Percentiles rank a stretch among this genome's conserved stretches.
Conservation (phyloP, 2,329 filamentous ascomycete genomes). For the Verticillium nonalfalfae region DNA sequence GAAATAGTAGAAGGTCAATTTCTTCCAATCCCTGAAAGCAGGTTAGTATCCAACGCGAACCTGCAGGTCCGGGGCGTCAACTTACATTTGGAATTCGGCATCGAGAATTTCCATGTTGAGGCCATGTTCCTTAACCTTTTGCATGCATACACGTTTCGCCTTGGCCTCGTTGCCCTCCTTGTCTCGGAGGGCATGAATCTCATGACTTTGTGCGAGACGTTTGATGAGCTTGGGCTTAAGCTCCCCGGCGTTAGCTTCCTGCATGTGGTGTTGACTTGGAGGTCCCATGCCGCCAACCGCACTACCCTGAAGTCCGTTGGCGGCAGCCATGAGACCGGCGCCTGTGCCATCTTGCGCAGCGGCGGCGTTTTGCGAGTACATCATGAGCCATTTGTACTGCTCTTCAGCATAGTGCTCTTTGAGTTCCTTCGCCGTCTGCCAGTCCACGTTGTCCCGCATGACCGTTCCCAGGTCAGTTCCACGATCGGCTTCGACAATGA, state of each 20-base stretch:
- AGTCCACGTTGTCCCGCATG: constrained; percentile 78
- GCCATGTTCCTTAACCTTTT: constrained; percentile 91
- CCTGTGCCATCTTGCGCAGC: constrained; percentile 54
- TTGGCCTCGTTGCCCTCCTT: constrained; percentile 98
- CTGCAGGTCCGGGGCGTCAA: constrained; percentile 12
- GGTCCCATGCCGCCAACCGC: constrained; percentile 75
- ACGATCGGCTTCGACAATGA: constrained; percentile 95
- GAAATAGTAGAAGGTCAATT: constrained; percentile 98
- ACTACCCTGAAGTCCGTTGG: constrained; percentile 59
- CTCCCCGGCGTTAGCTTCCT: constrained; percentile 65
- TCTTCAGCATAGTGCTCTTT: constrained; percentile 92
- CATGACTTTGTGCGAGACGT: constrained; percentile 83
- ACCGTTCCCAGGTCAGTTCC: constrained; percentile 94
- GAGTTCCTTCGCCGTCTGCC: constrained; percentile 78
- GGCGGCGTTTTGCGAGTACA: constrained; percentile 82
- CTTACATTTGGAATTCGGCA: constrained; percentile 97
- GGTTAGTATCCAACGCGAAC: neutral
- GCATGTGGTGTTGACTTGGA: constrained; percentile 64
- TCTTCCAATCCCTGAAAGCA: constrained; percentile 82
- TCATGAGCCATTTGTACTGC: constrained; percentile 97
- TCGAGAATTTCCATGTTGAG: constrained; percentile 98
- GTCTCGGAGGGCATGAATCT: constrained; percentile 81
- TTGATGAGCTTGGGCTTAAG: constrained; percentile 97
- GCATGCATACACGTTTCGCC: constrained; percentile 92
- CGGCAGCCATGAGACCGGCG: constrained; percentile 56